Percentiles rank a stretch among this genome's conserved stretches.
Evolutionary conservation across 495 filamentous ascomycete genomes (phyloP).

Genomic region (Neurospora sp.): DNA sequence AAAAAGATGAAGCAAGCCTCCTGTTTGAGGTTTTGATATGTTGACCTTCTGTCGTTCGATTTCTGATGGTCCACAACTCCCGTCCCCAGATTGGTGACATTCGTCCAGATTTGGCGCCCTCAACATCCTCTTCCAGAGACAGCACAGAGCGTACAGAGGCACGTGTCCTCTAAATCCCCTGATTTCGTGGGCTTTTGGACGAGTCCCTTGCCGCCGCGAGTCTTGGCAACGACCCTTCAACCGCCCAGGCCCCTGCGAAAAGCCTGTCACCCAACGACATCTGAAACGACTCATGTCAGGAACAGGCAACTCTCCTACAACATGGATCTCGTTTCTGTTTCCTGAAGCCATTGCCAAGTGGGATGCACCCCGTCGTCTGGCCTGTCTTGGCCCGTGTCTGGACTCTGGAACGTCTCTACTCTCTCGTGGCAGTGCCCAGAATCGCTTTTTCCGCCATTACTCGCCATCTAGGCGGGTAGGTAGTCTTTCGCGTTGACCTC

Average conservation of each 20-base stretch:
- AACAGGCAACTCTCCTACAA: constrained; percentile 20
- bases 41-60: neutral
- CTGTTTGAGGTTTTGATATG: neutral
- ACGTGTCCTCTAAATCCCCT: neutral
- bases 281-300: constrained; percentile 33
- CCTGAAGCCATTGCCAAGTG: constrained; percentile 11
- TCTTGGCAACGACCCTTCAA: neutral
- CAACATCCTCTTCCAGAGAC: neutral
- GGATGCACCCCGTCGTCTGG: constrained; percentile 15
- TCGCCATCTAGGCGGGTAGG: neutral
- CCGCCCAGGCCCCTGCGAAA: neutral
- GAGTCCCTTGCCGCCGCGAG: neutral
- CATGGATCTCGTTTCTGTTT: neutral
- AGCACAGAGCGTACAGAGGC: neutral
- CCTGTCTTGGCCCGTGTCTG: constrained; percentile 8
- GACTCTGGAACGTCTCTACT: neutral
- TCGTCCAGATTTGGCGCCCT: neutral
- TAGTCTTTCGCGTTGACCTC: neutral
- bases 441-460: constrained; percentile 6
- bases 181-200: neutral
- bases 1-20: neutral
- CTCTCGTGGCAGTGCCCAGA: constrained; percentile 1
- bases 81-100: neutral
- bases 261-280: constrained; percentile 21
- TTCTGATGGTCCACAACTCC: neutral